Evolutionary conservation across 129 eudicot species (phyloP).

Genomic region (carrot (Daucus carota)): DNA sequence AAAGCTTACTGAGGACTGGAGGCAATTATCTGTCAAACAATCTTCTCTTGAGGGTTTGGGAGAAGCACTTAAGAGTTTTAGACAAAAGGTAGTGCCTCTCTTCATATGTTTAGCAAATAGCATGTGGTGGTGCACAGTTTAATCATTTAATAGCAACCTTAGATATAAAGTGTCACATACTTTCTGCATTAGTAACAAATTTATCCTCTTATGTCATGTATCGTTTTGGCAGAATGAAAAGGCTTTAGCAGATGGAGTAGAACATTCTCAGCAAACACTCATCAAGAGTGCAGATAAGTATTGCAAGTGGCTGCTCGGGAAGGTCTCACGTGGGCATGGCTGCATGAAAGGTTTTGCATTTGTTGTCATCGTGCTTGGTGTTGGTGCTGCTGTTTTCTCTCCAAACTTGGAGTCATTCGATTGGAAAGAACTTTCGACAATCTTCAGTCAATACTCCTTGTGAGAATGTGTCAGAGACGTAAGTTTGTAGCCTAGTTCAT

Average conservation of each 20-base stretch:
- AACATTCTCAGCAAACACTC: conserved; percentile 22
- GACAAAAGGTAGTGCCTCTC: conserved; percentile 25
- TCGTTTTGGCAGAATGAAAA: conserved; percentile 33
- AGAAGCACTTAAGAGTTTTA: conserved; percentile 43
- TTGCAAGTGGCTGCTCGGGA: conserved; percentile 31
- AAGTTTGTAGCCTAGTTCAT: not conserved
- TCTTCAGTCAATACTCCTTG: conserved; percentile 23
- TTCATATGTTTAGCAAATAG: not conserved
- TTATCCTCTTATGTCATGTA: not conserved
- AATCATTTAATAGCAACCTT: not conserved
- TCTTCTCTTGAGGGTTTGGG: conserved; percentile 36
- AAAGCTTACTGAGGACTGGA: conserved; percentile 42
- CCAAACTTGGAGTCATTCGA: conserved; percentile 27
- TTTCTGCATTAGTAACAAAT: not conserved
- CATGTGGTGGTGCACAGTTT: not conserved
- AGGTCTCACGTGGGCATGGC: conserved; percentile 32
- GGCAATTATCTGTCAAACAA: conserved; percentile 24
- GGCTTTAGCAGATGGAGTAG: conserved; percentile 31
- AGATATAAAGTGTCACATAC: not conserved
- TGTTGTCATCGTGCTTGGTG: conserved; percentile 21
- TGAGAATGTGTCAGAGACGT: not conserved
- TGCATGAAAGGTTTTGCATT: conserved; percentile 33
- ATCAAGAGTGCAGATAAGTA: conserved; percentile 48
- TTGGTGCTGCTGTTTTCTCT: conserved; percentile 34
- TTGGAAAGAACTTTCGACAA: conserved; percentile 26